Evolutionary conservation across 805 yeast genomes (phyloP).

Genomic region (Wickerhamiella alocasiicola): DNA sequence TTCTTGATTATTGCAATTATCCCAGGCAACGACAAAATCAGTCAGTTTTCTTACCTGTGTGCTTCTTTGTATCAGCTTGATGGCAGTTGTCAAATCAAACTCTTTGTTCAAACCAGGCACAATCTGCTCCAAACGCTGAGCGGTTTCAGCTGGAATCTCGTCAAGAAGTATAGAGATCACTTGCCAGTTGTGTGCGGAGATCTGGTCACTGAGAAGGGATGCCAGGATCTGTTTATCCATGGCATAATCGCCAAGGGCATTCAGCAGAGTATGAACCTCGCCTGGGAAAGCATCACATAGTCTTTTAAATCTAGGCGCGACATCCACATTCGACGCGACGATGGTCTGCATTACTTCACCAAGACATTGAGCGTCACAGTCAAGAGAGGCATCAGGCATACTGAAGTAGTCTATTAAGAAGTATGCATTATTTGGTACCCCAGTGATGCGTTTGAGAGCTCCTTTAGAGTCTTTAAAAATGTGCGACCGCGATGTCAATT

Average conservation of each 20-base stretch:
- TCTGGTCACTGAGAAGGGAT: neutral
- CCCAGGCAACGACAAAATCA: slow-evolving; percentile 2
- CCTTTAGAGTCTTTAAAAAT: slow-evolving; percentile 2
- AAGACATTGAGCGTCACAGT: neutral
- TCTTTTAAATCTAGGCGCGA: slow-evolving; percentile 10
- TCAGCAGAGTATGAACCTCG: slow-evolving; percentile 2
- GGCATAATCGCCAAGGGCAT: neutral
- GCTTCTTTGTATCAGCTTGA: neutral
- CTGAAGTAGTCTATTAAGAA: slow-evolving; percentile 6
- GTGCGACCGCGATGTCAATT: neutral
- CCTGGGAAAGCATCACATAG: slow-evolving; percentile 10
- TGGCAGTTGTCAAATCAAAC: neutral
- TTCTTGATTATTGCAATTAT: neutral
- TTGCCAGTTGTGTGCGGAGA: slow-evolving; percentile 2
- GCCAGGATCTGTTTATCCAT: slow-evolving; percentile 4
- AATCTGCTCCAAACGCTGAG: neutral
- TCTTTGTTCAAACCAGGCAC: slow-evolving; percentile 5
- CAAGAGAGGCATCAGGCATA: neutral
- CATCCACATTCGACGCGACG: slow-evolving; percentile 8
- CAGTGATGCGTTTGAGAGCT: neutral
- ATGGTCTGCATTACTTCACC: slow-evolving; percentile 4
- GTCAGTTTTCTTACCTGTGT: slow-evolving; percentile 10
- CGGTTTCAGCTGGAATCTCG: neutral
- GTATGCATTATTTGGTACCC: slow-evolving; percentile 1
- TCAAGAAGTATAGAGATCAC: neutral